phyloP scores from a whole-genome alignment of 768 basidiomycete genomes.

The Macrolepiota fuliginosa region DNA sequence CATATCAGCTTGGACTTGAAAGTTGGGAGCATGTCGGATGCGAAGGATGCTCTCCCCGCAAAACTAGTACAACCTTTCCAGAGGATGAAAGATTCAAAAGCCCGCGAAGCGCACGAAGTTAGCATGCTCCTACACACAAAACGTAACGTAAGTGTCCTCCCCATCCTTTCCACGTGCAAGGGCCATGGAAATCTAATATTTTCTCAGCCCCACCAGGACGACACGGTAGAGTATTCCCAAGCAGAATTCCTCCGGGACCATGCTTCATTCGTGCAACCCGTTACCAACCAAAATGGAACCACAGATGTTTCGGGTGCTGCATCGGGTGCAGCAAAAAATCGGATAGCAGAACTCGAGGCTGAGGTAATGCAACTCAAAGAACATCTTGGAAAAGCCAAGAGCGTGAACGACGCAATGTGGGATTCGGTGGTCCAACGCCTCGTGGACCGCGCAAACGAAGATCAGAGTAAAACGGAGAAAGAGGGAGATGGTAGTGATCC shows the following conservation, averaged over 20 bases:
- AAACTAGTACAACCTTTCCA: conserved; percentile 71
- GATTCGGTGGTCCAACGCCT: conserved; percentile 72
- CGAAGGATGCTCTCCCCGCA: conserved; percentile 61
- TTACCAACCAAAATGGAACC: conserved; percentile 21
- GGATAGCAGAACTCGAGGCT: conserved; percentile 65
- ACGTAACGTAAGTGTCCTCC: conserved; percentile 34
- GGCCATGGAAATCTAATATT: neutral
- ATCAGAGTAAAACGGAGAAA: conserved; percentile 18
- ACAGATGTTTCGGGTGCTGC: conserved; percentile 12
- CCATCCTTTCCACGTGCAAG: neutral
- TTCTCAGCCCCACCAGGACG: conserved; percentile 27
- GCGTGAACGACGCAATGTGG: conserved; percentile 96
- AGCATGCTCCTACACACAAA: conserved; percentile 55
- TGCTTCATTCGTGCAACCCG: conserved; percentile 57
- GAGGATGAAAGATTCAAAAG: conserved; percentile 63
- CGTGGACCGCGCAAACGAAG: conserved; percentile 27
- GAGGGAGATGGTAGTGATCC: conserved; percentile 14
- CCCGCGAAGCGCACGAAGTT: conserved; percentile 70
- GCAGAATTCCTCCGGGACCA: conserved; percentile 67
- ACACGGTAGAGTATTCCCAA: conserved; percentile 37
- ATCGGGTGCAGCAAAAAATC: conserved; percentile 44
- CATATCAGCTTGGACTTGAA: conserved; percentile 61
- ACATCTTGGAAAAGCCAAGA: conserved; percentile 80
- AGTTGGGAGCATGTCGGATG: conserved; percentile 35
- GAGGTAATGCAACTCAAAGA: conserved; percentile 67